Evolutionary conservation across 2,329 filamentous ascomycete genomes (phyloP).

Genomic region (Stemphylium lycopersici): DNA sequence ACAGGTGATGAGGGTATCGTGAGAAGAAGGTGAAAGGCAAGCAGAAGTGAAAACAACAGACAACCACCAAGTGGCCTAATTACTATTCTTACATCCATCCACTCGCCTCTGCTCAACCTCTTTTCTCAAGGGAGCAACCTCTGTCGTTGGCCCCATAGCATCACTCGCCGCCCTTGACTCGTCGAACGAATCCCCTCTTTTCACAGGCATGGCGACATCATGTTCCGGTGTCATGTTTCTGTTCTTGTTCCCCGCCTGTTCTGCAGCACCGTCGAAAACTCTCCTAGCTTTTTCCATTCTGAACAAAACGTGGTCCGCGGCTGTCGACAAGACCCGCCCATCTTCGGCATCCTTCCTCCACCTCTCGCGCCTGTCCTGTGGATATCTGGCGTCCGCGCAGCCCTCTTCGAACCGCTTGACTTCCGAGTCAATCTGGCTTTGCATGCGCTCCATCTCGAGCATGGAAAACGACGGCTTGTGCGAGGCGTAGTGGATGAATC

Average conservation of each 20-base stretch:
- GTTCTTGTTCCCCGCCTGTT: neutral
- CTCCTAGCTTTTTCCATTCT: constrained; percentile 13
- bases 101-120: constrained; percentile 1
- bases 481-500: neutral
- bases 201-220: neutral
- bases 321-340: constrained; percentile 25
- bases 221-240: too few relatives aligned
- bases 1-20: neutral
- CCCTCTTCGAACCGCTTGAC: constrained; percentile 27
- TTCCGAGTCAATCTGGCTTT: constrained; percentile 21
- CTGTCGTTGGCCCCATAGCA: neutral
- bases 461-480: constrained; percentile 28
- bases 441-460: constrained; percentile 26
- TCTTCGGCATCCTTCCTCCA: constrained; percentile 32
- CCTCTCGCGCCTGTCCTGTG: constrained; percentile 20
- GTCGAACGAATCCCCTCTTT: neutral
- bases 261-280: neutral
- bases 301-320: constrained; percentile 22
- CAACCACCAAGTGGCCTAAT: neutral
- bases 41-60: neutral
- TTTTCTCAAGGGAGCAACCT: neutral
- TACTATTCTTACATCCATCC: neutral
- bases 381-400: constrained; percentile 4
- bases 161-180: neutral
- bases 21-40: too few relatives aligned